Evolutionary conservation across 177 flowering plant species (phyloP).

Genomic region (Vitis hybrid): DNA sequence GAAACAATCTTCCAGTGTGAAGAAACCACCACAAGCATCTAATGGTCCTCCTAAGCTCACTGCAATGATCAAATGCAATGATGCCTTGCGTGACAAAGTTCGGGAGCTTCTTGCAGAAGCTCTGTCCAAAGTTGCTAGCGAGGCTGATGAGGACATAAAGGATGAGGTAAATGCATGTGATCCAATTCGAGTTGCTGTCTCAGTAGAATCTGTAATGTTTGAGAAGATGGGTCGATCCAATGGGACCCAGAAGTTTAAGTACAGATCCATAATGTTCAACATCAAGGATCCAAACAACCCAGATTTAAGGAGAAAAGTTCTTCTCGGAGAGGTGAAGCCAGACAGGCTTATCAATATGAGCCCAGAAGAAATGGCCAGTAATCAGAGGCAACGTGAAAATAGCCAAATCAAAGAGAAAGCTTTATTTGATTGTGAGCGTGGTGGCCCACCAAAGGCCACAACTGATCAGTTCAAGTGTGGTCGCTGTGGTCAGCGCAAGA

Average conservation of each 20-base stretch:
- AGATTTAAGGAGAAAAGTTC: conserved; percentile 58
- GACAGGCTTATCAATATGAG: conserved; percentile 41
- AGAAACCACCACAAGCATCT: conserved; percentile 24
- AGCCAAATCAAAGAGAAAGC: conserved; percentile 53
- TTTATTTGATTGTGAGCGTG: conserved; percentile 54
- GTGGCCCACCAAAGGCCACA: conserved; percentile 48
- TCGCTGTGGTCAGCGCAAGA: conserved; percentile 54
- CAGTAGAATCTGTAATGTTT: conserved; percentile 58
- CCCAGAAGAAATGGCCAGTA: conserved; percentile 67
- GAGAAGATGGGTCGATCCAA: conserved; percentile 57
- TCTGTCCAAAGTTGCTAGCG: conserved; percentile 42
- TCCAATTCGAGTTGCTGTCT: conserved; percentile 54
- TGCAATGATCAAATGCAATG: conserved; percentile 51
- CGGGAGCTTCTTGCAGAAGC: conserved; percentile 61
- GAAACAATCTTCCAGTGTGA: conserved; percentile 6
- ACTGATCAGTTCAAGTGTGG: conserved; percentile 70
- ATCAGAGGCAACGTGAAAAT: conserved; percentile 41
- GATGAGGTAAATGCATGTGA: conserved; percentile 53
- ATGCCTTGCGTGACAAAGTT: conserved; percentile 48
- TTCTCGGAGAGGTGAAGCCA: conserved; percentile 49
- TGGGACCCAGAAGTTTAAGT: conserved; percentile 55
- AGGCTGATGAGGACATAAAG: conserved; percentile 37
- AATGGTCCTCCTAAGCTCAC: conserved; percentile 46
- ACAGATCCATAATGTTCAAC: conserved; percentile 63
- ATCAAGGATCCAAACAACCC: conserved; percentile 60